Base-by-base conservation (phyloP, 805 yeast genomes). In the Cyberlindnera euphorbiiphila region DNA sequence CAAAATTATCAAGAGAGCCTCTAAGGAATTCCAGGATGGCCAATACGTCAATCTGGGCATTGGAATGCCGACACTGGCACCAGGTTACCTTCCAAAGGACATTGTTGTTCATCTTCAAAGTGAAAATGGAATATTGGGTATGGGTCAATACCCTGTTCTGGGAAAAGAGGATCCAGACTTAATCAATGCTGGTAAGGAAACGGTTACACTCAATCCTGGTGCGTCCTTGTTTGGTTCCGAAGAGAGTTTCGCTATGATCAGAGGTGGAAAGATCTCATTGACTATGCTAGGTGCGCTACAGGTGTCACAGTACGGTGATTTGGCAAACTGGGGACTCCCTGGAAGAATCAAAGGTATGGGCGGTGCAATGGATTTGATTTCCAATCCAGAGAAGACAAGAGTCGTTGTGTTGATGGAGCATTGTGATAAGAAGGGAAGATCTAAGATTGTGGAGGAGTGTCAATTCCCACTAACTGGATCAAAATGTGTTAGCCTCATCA, bases 281-380 rank as follows among this genome's bases (percentile, higher is more conserved):
- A 62, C 74, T 1, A 61, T 71, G 29, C 56, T 71, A 12, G 77
- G 77, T 5, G 76, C 72, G 10, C 60, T 71, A 54, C 75, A 71
- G 49, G 76, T 72, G 6, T 65, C 74, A 2, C 59, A 61, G 29
- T 54, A 43, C 32, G 76, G 76, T 25, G 76, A 72, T 40, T 61
- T 71, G 25, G 76, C 77, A 26, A 71, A 71, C 51, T 71, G 76
- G 75, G 73, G 70, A 18, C 57, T 71, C 4, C 76, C 77, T 1
- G 75, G 76, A 7, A 57, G 64, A 41, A 65, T 71, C 29, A 69
- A 68, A 50, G 76, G 76, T 14, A 72, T 71, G 70, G 76, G 76
- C 18, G 76, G 76, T 13, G 76, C 76, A 17, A 72, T 72, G 76
- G 76, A 70, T 47, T 61, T 71, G 17, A 75, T 69, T 6, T 64